Percentiles rank a stretch among this genome's conserved stretches.
These are phyloP conservation scores for Fusarium tjaetaba DNA, from an alignment of 2,329 filamentous ascomycete genomes.

Conservation along the genomic window DNA sequence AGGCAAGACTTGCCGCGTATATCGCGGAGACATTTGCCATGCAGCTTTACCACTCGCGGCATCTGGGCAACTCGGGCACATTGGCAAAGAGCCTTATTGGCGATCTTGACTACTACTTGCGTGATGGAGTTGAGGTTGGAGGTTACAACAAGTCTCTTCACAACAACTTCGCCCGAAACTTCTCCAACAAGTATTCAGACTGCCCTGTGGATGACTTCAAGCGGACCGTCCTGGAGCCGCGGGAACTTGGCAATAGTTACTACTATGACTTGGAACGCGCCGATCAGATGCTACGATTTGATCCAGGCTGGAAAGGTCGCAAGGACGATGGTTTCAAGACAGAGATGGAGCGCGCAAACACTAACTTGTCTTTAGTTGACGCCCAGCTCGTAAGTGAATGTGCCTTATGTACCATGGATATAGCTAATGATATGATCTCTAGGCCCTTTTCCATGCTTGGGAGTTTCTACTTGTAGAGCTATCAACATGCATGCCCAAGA, in stretches of 20 bases:
- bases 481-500: slow-evolving; percentile 68
- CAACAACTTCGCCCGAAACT: slow-evolving; percentile 84
- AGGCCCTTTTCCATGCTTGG: slow-evolving; percentile 89
- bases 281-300: slow-evolving; percentile 77
- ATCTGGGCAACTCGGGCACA: slow-evolving; percentile 72
- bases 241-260: slow-evolving; percentile 77
- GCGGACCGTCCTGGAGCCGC: slow-evolving; percentile 72
- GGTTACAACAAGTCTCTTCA: slow-evolving; percentile 91
- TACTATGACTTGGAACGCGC: slow-evolving; percentile 86
- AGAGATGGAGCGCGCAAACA: slow-evolving; percentile 88
- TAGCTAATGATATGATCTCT: slow-evolving; percentile 31
- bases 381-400: slow-evolving; percentile 78
- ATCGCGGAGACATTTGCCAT: slow-evolving; percentile 90
- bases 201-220: slow-evolving; percentile 83
- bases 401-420: slow-evolving; percentile 39
- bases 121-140: slow-evolving; percentile 80
- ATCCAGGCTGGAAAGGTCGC: slow-evolving; percentile 79
- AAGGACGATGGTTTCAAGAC: slow-evolving; percentile 77
- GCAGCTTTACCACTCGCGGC: slow-evolving; percentile 86
- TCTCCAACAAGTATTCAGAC: slow-evolving; percentile 78
- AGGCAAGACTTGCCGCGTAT: slow-evolving; percentile 79
- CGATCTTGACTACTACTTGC: slow-evolving; percentile 81
- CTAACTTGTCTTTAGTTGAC: slow-evolving; percentile 91
- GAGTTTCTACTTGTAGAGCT: slow-evolving; percentile 88
- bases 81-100: slow-evolving; percentile 78